Base-by-base conservation (phyloP, 2,329 filamentous ascomycete genomes). In the Colletotrichum graminicola region DNA sequence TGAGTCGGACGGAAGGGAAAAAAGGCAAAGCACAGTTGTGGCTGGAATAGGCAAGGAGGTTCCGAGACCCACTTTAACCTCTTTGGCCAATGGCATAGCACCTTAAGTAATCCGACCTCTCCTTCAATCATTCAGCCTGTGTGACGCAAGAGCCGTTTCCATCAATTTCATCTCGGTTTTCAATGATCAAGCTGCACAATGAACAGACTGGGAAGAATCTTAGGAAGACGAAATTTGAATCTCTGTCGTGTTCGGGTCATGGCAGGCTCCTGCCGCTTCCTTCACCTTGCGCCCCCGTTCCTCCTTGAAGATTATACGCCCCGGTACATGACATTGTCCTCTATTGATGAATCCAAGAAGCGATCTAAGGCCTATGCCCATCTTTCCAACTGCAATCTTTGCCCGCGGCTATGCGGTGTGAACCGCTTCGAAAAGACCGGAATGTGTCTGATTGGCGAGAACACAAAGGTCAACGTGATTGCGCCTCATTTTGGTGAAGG, bases 401-500 rank as follows among this genome's bases (percentile, higher is more conserved):
- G 93, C 76, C 93, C 94, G 2, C 87, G 93, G 16, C 83, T 89
- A 56, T 96, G 94, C 79, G 90, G 91, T 64, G 92, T 95, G 43
- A 94, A 97, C 79, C 89, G 93, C n/a, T 94, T 90, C 76, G 89
- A 95, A 80, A 91, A 87, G 75, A 93, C 92, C 1, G 94, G 93
- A 18, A 87, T 92, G 77, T 97, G 93, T 78, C 84, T 96, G 71
- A 92, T 96, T 75, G 93, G 93, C 18, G 87, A 91, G 71, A 91
- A 87, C 57, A 92, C 90, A 67, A 94, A 94, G 76, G 93, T 96
- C 75, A 94, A 94, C 78, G 93, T 93, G 10, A 94, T 97, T 74
- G 93, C 93, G 69, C 94, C 93, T 62, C 94, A 96, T 80, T 95
- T 95, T 79, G 93, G 93, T 54, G 93, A 95, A 84, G 89, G 86